phyloP scores from a whole-genome alignment of 2,329 filamentous ascomycete species.

The Pseudopyricularia cyperi region DNA sequence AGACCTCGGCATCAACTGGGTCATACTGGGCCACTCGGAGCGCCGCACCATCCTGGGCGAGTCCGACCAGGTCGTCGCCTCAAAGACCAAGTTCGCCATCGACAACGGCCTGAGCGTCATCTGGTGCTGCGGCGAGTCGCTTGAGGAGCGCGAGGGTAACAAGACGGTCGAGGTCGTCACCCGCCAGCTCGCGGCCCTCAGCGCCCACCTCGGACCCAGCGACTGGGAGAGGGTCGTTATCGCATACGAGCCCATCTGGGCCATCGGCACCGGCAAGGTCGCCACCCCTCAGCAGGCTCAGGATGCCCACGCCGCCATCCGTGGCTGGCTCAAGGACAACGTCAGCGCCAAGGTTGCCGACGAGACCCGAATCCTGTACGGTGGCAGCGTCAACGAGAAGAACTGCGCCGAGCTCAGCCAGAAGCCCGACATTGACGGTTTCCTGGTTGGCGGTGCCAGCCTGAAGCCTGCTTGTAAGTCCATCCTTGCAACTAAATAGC shows the following conservation, averaged over 20 bases:
- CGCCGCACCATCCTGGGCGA: constrained; percentile 82
- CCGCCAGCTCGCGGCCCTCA: constrained; percentile 67
- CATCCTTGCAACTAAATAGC: background rate
- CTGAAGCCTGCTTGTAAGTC: constrained; percentile 87
- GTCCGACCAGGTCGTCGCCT: constrained; percentile 71
- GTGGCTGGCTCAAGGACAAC: constrained; percentile 71
- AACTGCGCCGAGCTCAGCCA: constrained; percentile 90
- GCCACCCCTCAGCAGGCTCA: constrained; percentile 82
- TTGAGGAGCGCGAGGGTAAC: constrained; percentile 78
- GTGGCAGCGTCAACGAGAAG: constrained; percentile 94
- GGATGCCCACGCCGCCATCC: constrained; percentile 86
- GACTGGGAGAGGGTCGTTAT: constrained; percentile 94
- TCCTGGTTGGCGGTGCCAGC: constrained; percentile 91
- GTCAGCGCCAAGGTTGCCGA: constrained; percentile 66
- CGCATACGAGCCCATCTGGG: constrained; percentile 99
- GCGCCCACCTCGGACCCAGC: constrained; percentile 46
- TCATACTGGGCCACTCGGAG: constrained; percentile 89
- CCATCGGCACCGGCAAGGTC: constrained; percentile 85
- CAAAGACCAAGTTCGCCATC: constrained; percentile 87
- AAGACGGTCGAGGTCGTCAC: constrained; percentile 82
- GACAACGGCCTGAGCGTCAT: constrained; percentile 84
- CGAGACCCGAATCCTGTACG: constrained; percentile 88
- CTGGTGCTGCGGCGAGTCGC: constrained; percentile 92
- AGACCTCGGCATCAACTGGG: constrained; percentile 81
- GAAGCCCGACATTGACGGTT: constrained; percentile 92